These are phyloP conservation scores for Fagus sylvatica DNA, from an alignment of 306 rosid genomes.

Conservation along the genomic window DNA sequence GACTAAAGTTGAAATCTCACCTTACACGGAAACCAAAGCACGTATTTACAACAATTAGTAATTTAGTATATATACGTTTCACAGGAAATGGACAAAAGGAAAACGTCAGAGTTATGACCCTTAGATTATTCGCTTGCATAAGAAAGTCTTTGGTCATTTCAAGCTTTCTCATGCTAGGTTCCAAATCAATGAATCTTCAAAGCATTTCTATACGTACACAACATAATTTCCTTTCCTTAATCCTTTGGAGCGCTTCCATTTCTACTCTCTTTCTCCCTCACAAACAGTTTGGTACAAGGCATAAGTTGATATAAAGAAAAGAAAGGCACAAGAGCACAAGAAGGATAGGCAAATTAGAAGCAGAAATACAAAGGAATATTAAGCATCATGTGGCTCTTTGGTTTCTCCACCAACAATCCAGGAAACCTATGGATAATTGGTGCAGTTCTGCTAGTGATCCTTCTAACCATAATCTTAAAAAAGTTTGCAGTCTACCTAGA, in stretches of 20 bases:
- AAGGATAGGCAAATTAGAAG: too few species aligned
- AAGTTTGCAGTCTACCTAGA: background rate
- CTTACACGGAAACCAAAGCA: too few species aligned
- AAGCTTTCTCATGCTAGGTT: background rate
- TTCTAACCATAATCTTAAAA: background rate
- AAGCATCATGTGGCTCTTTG: constrained; percentile 13
- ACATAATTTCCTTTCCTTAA: background rate
- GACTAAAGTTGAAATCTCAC: too few species aligned
- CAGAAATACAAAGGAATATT: too few species aligned
- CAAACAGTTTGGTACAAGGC: too few species aligned
- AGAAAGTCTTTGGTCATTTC: background rate
- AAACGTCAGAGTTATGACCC: background rate
- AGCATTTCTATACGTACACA: background rate
- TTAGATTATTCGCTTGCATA: background rate
- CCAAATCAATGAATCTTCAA: constrained; percentile 18
- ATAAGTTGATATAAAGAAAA: background rate
- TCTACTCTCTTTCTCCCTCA: background rate
- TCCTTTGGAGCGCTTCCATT: background rate
- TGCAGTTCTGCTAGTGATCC: background rate
- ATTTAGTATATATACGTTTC: too few species aligned
- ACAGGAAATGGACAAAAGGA: background rate
- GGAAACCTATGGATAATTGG: constrained; percentile 6
- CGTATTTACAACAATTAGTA: too few species aligned
- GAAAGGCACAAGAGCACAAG: background rate
- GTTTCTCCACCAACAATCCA: constrained; percentile 4